These are phyloP conservation scores for Plasmodium sp. DNA, from an alignment of 169 alveolate species.

Conservation along the genomic window DNA sequence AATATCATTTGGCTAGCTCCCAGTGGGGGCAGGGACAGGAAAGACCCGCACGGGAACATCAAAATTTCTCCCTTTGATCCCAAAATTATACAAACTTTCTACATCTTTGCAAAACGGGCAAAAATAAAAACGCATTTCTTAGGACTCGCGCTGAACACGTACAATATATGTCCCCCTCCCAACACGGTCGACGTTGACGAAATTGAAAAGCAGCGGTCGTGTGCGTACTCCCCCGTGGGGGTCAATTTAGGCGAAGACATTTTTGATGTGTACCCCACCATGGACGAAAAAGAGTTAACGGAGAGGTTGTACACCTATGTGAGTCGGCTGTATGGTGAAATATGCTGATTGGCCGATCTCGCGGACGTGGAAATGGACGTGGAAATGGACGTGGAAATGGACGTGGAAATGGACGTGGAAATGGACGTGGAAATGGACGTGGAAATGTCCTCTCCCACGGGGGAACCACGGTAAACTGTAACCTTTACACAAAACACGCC, in stretches of 20 bases:
- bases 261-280: conserved; percentile 62
- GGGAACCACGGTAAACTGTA: neutral
- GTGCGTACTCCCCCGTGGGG: conserved; percentile 50
- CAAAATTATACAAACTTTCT: conserved; percentile 61
- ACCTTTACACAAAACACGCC: neutral
- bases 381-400: neutral
- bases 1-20: conserved; percentile 73
- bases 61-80: conserved; percentile 67
- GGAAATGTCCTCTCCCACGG: neutral
- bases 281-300: conserved; percentile 23
- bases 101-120: conserved; percentile 70
- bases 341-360: neutral
- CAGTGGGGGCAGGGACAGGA: conserved; percentile 73
- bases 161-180: conserved; percentile 73
- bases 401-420: neutral
- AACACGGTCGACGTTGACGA: conserved; percentile 71
- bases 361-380: neutral
- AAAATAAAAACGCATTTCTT: conserved; percentile 63
- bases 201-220: conserved; percentile 70
- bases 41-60: conserved; percentile 32
- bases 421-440: neutral
- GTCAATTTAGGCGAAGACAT: conserved; percentile 59
- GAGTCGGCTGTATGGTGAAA: conserved; percentile 27
- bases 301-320: conserved; percentile 41
- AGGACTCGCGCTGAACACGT: conserved; percentile 72